A percentile compares a stretch with the other conserved stretches of the same genome.
phyloP scores from a whole-genome alignment of 257 asterid genomes.

The Plectranthus barbatus region DNA sequence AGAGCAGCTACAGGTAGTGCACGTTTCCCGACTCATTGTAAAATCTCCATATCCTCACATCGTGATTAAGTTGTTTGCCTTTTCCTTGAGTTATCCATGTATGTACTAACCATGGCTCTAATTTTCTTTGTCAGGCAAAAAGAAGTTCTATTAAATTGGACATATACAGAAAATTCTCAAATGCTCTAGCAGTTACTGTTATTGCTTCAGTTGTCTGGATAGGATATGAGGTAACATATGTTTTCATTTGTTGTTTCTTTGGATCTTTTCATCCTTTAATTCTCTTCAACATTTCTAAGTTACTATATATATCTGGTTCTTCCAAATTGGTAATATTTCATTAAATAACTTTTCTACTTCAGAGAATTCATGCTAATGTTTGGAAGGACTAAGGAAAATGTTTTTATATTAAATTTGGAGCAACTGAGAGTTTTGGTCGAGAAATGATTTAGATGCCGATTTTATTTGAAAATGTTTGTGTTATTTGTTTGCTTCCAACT shows the following conservation, averaged over 20 bases:
- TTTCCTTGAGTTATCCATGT: constrained; percentile 3
- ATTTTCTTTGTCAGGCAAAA: constrained; percentile 61
- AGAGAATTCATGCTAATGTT: background rate
- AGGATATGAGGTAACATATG: constrained; percentile 74
- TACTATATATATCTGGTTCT: background rate
- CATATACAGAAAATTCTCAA: constrained; percentile 83
- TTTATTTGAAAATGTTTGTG: background rate
- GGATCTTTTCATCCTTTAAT: background rate
- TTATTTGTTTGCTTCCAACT: background rate
- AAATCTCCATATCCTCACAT: background rate
- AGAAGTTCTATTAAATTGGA: constrained; percentile 85
- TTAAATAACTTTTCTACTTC: background rate
- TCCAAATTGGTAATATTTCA: background rate
- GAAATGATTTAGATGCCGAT: background rate
- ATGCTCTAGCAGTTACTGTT: constrained; percentile 77
- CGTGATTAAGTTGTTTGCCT: constrained; percentile 4
- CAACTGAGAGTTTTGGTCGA: background rate
- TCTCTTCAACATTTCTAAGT: background rate
- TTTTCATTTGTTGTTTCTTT: background rate
- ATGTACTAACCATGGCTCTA: constrained; percentile 4
- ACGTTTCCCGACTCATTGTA: background rate
- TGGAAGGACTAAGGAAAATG: background rate
- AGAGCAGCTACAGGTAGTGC: constrained; percentile 87
- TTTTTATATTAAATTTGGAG: background rate
- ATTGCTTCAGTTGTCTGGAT: constrained; percentile 86